Conservation (phyloP, 2,329 filamentous ascomycete genomes). For the Pestalotiopsis sp. region DNA sequence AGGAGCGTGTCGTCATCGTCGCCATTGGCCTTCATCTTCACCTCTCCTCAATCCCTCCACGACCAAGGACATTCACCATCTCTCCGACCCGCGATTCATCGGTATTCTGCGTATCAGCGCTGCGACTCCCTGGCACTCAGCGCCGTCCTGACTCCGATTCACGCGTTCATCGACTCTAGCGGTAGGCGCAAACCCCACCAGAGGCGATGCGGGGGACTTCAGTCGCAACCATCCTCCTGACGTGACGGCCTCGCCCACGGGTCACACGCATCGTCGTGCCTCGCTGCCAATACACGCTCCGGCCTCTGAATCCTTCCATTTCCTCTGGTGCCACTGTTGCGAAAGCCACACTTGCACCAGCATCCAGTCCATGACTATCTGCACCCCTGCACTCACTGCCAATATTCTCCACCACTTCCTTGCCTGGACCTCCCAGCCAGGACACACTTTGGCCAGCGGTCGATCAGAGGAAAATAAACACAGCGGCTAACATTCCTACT, state of each 20-base stretch:
- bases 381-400: background rate
- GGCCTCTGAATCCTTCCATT: background rate
- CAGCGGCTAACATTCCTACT: conserved; percentile 24
- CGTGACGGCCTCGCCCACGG: background rate
- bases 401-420: background rate
- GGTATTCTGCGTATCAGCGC: conserved; percentile 25
- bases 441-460: background rate
- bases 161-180: conserved; percentile 29
- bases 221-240: background rate
- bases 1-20: conserved; percentile 12
- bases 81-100: conserved; percentile 23
- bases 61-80: conserved; percentile 23
- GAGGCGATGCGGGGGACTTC: conserved; percentile 27
- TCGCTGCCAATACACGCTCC: background rate
- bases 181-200: conserved; percentile 39
- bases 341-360: background rate
- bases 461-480: background rate
- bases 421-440: background rate
- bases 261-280: background rate
- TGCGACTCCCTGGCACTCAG: conserved; percentile 23
- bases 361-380: background rate
- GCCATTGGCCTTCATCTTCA: conserved; percentile 27
- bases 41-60: conserved; percentile 29
- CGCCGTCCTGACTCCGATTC: conserved; percentile 16
- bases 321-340: background rate